A percentile compares a stretch with the other conserved stretches of the same genome.
These are phyloP conservation scores for Candida piceae DNA, from an alignment of 805 yeast genomes.

Conservation along the genomic window DNA sequence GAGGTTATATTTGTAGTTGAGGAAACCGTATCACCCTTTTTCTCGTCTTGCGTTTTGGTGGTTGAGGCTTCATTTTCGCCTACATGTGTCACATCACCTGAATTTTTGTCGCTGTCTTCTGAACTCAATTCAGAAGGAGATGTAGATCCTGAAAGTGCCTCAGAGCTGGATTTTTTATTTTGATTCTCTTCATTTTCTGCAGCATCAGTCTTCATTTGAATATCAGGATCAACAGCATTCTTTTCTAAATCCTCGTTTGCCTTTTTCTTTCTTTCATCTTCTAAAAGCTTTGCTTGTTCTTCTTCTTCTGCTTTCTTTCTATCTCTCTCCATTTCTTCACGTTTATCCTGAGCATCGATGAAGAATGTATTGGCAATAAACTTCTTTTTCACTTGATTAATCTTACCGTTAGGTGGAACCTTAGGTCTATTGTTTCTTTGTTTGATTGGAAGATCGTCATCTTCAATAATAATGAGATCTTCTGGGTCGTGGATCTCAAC, in stretches of 20 bases:
- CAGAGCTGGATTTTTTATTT: no score
- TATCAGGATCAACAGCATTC: background rate
- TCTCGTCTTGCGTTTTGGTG: no score
- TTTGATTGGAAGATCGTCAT: constrained; percentile 79
- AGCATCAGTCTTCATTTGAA: background rate
- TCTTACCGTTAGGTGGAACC: constrained; percentile 88
- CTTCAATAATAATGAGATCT: constrained; percentile 63
- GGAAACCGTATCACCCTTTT: background rate
- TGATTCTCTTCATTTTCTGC: background rate
- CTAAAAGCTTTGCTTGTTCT: background rate
- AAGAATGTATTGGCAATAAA: constrained; percentile 49
- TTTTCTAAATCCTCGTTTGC: background rate
- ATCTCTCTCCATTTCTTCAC: constrained; percentile 5
- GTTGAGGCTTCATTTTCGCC: no score
- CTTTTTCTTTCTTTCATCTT: background rate
- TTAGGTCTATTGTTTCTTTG: constrained; percentile 71
- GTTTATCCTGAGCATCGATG: constrained; percentile 35
- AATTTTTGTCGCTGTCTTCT: no score
- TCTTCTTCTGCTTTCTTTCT: background rate
- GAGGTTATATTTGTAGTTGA: no score
- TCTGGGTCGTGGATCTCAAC: constrained; percentile 27
- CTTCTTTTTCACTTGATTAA: constrained; percentile 64
- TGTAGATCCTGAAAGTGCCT: no score
- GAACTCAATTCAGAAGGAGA: background rate
- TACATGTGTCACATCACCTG: no score